Conservation (phyloP, 1,284 basidiomycete genomes). For the Tetrapyrgos nigripes region DNA sequence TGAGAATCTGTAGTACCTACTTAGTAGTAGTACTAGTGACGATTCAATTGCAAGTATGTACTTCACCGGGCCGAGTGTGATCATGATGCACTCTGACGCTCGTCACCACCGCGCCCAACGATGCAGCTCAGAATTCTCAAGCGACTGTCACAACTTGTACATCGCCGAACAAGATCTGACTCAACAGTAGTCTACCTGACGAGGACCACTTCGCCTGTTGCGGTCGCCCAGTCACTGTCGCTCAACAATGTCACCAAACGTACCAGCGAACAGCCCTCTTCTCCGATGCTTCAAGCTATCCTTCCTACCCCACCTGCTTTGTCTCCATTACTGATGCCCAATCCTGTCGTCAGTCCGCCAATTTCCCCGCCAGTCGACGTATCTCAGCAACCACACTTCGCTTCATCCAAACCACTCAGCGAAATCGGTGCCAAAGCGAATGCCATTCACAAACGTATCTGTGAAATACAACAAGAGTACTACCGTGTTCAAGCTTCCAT, state of each 20-base stretch:
- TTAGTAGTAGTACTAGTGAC: too few species aligned
- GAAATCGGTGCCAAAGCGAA: neutral
- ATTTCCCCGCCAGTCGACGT: neutral
- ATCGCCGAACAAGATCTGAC: constrained; percentile 15
- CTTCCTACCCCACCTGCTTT: constrained; percentile 7
- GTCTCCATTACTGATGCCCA: constrained; percentile 3
- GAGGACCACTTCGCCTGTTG: neutral
- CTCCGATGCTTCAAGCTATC: neutral
- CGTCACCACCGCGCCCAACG: too few species aligned
- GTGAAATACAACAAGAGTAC: neutral
- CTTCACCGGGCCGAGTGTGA: too few species aligned
- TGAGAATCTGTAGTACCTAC: too few species aligned
- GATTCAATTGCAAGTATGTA: too few species aligned
- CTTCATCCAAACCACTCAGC: neutral
- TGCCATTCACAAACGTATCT: constrained; percentile 2
- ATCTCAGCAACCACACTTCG: neutral
- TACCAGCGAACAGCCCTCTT: neutral
- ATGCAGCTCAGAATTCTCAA: constrained; percentile 5
- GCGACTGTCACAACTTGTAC: constrained; percentile 12
- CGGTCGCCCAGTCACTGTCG: constrained; percentile 2
- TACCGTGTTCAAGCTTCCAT: constrained; percentile 7
- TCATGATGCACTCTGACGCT: too few species aligned
- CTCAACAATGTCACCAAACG: neutral
- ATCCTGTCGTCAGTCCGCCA: neutral
- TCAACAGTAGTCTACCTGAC: neutral